These are phyloP conservation scores for Paramyrothecium roridum DNA, from an alignment of 2,329 filamentous ascomycete species.

Conservation along the genomic window DNA sequence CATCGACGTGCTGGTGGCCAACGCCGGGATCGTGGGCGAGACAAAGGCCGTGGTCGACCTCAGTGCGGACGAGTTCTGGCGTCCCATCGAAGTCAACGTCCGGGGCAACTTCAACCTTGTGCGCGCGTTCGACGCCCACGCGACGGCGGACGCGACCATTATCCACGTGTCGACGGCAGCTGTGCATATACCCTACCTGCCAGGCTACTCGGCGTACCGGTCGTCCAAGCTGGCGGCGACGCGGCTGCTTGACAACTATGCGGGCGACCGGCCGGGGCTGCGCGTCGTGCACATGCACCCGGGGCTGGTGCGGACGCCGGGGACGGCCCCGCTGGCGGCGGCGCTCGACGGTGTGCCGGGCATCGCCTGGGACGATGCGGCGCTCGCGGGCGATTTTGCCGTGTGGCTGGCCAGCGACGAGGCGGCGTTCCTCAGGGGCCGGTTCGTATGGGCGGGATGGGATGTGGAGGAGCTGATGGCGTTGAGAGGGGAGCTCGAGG, in stretches of 20 bases:
- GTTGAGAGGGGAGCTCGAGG: constrained; percentile 27
- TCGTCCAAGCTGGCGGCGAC: constrained; percentile 36
- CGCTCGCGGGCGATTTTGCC: constrained; percentile 36
- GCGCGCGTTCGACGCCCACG: constrained; percentile 19
- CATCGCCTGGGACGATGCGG: constrained; percentile 14
- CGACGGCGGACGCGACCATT: constrained; percentile 19
- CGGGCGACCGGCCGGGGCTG: constrained; percentile 33
- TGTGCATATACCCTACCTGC: constrained; percentile 18
- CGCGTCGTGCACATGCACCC: constrained; percentile 40
- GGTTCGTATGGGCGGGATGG: constrained; percentile 47
- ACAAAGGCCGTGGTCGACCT: constrained; percentile 6
- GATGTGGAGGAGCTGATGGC: constrained; percentile 47
- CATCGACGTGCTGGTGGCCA: constrained; percentile 32
- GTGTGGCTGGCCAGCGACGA: constrained; percentile 43
- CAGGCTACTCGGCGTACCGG: constrained; percentile 32
- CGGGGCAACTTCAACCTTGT: constrained; percentile 25
- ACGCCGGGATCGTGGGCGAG: constrained; percentile 21
- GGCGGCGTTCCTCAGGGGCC: constrained; percentile 41
- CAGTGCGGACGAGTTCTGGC: not conserved
- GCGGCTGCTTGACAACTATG: constrained; percentile 39
- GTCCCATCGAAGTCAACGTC: constrained; percentile 22
- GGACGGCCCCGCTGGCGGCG: constrained; percentile 11
- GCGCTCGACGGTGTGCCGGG: constrained; percentile 6
- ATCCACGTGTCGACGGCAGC: constrained; percentile 17
- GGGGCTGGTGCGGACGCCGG: constrained; percentile 29